Base-by-base conservation (phyloP, 495 filamentous ascomycete species). In the Thozetella sp. region DNA sequence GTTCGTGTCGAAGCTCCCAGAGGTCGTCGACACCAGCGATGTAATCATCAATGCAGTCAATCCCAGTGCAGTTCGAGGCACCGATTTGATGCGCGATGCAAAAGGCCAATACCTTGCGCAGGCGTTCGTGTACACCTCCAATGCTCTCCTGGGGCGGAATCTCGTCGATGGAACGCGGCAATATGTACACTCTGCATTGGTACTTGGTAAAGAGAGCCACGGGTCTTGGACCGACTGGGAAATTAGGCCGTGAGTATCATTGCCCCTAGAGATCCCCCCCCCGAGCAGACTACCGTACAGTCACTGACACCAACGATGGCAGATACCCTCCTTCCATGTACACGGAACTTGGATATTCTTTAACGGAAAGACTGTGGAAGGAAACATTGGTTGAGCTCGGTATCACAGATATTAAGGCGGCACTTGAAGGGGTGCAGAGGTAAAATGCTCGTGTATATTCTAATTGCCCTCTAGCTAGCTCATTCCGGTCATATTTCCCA, bases 31-130 rank as follows among this genome's bases (percentile, higher is more conserved):
- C 10, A 30, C 65, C 56, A 60, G 74, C 10, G 74, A 80, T 25
- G 73, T 78, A 3, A 60, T 80, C 27, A 55, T 82, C 11, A 80
- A 80, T 55, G 34, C 74, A 9, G 67, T 71, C 1, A 72, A 80
- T 40, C 76, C 77, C 0, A 78, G 74, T 9, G 61, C 71, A 45
- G 62, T 55, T 11, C 70, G 67, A 40, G 72, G 67, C 1, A 76
- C 76, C 2, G 61, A 69, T 3, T 55, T 78, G 15, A 54, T 43
- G 13, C 65, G 69, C 19, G 69, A 75, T 13, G 61, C 40, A 1
- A 55, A 17, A 4, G 23, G 12, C 30, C 27, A 6, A 2, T 73
- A 12, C 24, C 19, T 25, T 10, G 43, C n/a, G 3, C 43, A 48
- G 43, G 43, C 43, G 4, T 48, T 48, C 43, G 43, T 48, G 11